A percentile compares a stretch with the other conserved stretches of the same genome.
phyloP scores from a whole-genome alignment of 768 basidiomycete species.

The Asterophora parasitica region DNA sequence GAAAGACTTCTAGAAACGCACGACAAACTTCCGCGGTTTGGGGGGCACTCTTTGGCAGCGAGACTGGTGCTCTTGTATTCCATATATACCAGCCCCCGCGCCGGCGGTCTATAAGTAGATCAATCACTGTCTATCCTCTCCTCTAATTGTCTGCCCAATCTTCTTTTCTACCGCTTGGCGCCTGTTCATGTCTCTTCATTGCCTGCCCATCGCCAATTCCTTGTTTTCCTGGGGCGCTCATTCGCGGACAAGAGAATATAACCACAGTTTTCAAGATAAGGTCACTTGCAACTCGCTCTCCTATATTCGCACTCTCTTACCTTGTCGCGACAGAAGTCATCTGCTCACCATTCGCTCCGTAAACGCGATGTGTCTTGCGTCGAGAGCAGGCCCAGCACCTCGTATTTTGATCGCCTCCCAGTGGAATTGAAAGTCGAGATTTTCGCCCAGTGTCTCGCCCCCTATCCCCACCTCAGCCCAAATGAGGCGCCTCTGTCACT shows the following conservation, averaged over 20 bases:
- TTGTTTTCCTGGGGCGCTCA: neutral
- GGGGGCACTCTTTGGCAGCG: neutral
- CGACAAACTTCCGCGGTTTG: neutral
- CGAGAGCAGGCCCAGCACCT: neutral
- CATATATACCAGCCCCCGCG: neutral
- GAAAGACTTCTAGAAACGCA: neutral
- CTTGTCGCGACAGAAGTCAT: neutral
- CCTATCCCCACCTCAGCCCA: constrained; percentile 26
- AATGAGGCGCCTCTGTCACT: constrained; percentile 35
- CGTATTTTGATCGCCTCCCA: constrained; percentile 34
- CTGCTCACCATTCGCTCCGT: neutral
- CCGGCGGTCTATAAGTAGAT: neutral
- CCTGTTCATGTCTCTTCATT: neutral
- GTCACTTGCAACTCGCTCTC: neutral
- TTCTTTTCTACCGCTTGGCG: neutral
- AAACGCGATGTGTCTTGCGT: neutral
- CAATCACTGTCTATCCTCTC: neutral
- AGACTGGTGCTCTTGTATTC: too few relatives aligned
- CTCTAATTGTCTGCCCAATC: neutral
- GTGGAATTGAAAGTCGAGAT: constrained; percentile 44
- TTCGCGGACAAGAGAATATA: neutral
- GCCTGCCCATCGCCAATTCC: neutral
- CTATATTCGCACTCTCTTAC: neutral
- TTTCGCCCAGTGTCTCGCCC: constrained; percentile 33
- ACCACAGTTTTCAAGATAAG: neutral